Conservation (phyloP, 2,329 filamentous ascomycete species). For the Ploettnerulaceae sp. region DNA sequence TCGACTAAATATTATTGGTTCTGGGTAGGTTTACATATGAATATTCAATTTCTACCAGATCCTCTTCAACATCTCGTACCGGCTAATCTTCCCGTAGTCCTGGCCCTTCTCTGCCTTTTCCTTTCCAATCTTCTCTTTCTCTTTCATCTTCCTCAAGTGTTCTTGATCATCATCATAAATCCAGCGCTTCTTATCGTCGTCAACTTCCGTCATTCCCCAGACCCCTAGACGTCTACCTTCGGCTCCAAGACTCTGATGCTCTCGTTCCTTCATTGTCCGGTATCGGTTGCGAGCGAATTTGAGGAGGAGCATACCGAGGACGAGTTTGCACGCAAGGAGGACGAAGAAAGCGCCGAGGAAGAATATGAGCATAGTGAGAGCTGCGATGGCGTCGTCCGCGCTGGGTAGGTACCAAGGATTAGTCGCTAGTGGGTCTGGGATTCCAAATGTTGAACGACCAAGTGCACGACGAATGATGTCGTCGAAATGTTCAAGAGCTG, state of each 20-base stretch:
- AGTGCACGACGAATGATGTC: conserved; percentile 71
- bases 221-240: conserved; percentile 73
- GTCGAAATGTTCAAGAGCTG: conserved; percentile 75
- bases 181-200: conserved; percentile 78
- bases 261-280: conserved; percentile 67
- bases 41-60: conserved; percentile 64
- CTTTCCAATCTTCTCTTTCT: conserved; percentile 58
- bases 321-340: conserved; percentile 75
- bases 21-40: neutral
- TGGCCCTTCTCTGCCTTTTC: conserved; percentile 51
- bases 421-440: conserved; percentile 31
- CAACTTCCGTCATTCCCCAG: conserved; percentile 81
- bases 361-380: conserved; percentile 77
- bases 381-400: conserved; percentile 69
- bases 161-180: conserved; percentile 84
- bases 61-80: conserved; percentile 96
- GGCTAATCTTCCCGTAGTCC: conserved; percentile 61
- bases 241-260: conserved; percentile 56
- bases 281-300: conserved; percentile 77
- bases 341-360: conserved; percentile 82
- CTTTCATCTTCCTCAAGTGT: conserved; percentile 54
- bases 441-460: conserved; percentile 65
- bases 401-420: conserved; percentile 33
- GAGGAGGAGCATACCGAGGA: conserved; percentile 83
- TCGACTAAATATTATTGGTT: no score